These are phyloP conservation scores for Hypericum androsaemum DNA, from an alignment of 345 rosid genomes.

Conservation along the genomic window DNA sequence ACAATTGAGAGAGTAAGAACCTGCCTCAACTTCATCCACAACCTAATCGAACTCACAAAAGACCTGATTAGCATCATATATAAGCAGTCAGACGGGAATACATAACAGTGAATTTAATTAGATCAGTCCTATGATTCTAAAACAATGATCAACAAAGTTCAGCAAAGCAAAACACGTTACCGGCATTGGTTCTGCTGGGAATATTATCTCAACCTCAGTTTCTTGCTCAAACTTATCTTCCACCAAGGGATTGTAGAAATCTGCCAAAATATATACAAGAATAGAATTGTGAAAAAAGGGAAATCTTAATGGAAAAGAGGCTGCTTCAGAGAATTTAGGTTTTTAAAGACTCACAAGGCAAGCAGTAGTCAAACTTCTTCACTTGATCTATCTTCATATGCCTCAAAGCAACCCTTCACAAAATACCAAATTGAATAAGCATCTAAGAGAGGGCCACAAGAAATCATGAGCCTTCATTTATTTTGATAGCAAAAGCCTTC, in stretches of 20 bases:
- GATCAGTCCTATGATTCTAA: too few species aligned
- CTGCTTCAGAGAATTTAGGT: conserved; percentile 35
- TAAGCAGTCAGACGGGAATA: conserved; percentile 8
- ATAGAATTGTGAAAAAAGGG: not conserved
- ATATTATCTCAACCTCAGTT: conserved; percentile 74
- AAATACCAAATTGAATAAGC: conserved; percentile 12
- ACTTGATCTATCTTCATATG: too few species aligned
- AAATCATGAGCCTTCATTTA: too few species aligned
- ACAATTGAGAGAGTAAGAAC: conserved; percentile 11
- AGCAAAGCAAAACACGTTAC: too few species aligned
- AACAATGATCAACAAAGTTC: too few species aligned
- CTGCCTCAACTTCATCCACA: conserved; percentile 75
- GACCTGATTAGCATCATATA: conserved; percentile 39
- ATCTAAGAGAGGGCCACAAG: not conserved
- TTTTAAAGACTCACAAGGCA: conserved; percentile 80
- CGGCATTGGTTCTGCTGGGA: too few species aligned
- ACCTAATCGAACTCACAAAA: conserved; percentile 95
- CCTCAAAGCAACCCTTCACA: conserved; percentile 81
- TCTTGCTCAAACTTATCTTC: conserved; percentile 84
- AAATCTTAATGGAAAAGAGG: not conserved
- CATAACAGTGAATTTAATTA: too few species aligned
- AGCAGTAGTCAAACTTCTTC: conserved; percentile 87
- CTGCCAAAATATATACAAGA: conserved; percentile 27
- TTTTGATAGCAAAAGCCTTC: conserved; percentile 19
- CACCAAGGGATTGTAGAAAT: conserved; percentile 83